These are phyloP conservation scores for Fusarium stilboides DNA, from an alignment of 2,329 filamentous ascomycete species.

Conservation along the genomic window DNA sequence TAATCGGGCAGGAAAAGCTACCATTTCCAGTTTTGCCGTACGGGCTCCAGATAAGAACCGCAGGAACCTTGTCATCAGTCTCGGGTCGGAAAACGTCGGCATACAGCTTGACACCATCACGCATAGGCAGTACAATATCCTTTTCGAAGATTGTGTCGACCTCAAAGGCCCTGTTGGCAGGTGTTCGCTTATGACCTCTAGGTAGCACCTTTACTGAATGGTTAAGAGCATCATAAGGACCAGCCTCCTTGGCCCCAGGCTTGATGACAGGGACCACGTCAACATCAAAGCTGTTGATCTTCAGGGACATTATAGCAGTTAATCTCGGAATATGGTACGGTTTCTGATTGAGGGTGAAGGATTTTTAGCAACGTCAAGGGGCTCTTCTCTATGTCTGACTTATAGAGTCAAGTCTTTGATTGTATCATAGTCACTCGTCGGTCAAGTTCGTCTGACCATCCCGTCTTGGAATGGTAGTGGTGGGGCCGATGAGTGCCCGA, in stretches of 20 bases:
- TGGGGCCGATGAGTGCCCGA: too few relatives aligned
- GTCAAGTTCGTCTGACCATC: too few relatives aligned
- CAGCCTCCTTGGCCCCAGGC: constrained; percentile 14
- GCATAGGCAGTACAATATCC: constrained; percentile 10
- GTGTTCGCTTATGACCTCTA: not conserved
- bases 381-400: too few relatives aligned
- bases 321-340: not conserved
- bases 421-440: too few relatives aligned
- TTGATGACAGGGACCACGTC: not conserved
- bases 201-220: constrained; percentile 1
- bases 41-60: constrained; percentile 6
- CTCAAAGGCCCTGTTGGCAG: constrained; percentile 2
- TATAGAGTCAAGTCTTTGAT: too few relatives aligned
- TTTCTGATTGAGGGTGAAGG: not conserved
- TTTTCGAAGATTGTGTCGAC: constrained; percentile 15
- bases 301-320: not conserved
- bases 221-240: constrained; percentile 6
- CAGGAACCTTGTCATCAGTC: not conserved
- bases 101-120: constrained; percentile 14
- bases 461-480: too few relatives aligned
- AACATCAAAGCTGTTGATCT: constrained; percentile 10
- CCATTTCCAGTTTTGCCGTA: constrained; percentile 25
- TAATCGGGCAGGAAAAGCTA: not conserved
- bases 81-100: constrained; percentile 14
- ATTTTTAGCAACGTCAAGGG: too few relatives aligned